Evolutionary conservation across 495 filamentous ascomycete species (phyloP), one percentile per base, ranked within the genome.

Genomic region (Glarea lozoyensis): DNA sequence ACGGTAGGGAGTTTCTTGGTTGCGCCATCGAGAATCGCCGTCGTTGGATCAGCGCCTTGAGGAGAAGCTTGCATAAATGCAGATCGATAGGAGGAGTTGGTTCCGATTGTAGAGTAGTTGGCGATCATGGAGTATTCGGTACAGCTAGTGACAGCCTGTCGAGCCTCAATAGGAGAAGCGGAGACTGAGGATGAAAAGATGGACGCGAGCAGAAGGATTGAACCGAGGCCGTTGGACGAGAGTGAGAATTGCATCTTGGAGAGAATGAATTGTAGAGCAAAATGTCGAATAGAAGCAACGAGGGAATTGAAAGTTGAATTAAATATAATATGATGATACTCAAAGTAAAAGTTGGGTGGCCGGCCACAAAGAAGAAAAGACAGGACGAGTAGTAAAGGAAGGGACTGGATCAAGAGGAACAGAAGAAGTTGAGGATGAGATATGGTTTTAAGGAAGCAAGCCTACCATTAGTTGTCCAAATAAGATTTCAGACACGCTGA

Each of bases 11-110:
- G 33, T 46, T 55, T 53, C 9, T 40, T 45, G 15, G 42, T 45
- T 23, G 60, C 52, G 6, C 44, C 42, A 34, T 62, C 53, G 4
- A 66, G 35, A 42, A 66, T 60, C 9, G 16, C 29, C 13, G 42
- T 42, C 18, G 60, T 43, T 21, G 44, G 29, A 31, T 56, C 51
- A 12, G 57, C 59, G 23, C 62, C 62, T 24, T 55, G 20, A 13
- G 43, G 43, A 12, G 59, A 57, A 5, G 53, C 46, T 19, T 54
- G 54, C 16, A 60, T 30, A 59, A 56, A 65, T 6, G 59, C 54
- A 9, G 51, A 42, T 33, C 62, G 62, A 32, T 57, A 62, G 33
- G 62, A 57, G 27, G 49, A 42, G 53, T 63, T 65, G 34, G 45
- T 16, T 34, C 54, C 59, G 43, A 66, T 57, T 30, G 49, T 51